Conservation (phyloP, 1,284 basidiomycete species). For the Gymnopus androsaceus region DNA sequence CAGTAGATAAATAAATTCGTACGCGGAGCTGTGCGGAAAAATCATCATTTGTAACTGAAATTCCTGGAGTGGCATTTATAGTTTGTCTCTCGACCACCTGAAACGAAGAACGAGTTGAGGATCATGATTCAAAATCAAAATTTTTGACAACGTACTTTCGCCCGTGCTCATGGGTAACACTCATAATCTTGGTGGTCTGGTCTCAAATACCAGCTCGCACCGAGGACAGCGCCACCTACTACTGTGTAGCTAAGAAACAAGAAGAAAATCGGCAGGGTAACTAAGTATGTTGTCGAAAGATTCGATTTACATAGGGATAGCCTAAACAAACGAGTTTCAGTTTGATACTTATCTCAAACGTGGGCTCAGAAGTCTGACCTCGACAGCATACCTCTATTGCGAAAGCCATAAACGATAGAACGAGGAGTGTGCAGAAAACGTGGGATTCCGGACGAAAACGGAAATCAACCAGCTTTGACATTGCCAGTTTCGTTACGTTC, state of each 20-base stretch:
- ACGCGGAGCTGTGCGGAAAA: slow-evolving; percentile 18
- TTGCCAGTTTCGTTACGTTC: too few relatives aligned
- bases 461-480: too few relatives aligned
- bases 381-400: slow-evolving; percentile 23
- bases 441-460: too few relatives aligned
- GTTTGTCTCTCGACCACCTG: slow-evolving; percentile 21
- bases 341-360: not conserved
- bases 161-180: slow-evolving; percentile 22
- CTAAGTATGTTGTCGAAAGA: not conserved
- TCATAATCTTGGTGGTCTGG: slow-evolving; percentile 26
- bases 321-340: slow-evolving; percentile 15
- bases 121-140: not conserved
- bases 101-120: not conserved
- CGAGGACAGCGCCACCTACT: slow-evolving; percentile 22
- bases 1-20: slow-evolving; percentile 22
- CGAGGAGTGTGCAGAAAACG: too few relatives aligned
- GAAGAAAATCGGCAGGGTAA: not conserved
- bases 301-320: slow-evolving; percentile 24
- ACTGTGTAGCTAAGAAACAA: slow-evolving; percentile 21
- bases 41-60: slow-evolving; percentile 13
- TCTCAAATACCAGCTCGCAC: slow-evolving; percentile 25
- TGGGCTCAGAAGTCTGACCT: slow-evolving; percentile 18
- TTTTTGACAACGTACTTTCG: slow-evolving; percentile 17
- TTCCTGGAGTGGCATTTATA: slow-evolving; percentile 6
- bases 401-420: too few relatives aligned